Conservation (phyloP, 441 rosid genomes). For the Populus tomentosa region DNA sequence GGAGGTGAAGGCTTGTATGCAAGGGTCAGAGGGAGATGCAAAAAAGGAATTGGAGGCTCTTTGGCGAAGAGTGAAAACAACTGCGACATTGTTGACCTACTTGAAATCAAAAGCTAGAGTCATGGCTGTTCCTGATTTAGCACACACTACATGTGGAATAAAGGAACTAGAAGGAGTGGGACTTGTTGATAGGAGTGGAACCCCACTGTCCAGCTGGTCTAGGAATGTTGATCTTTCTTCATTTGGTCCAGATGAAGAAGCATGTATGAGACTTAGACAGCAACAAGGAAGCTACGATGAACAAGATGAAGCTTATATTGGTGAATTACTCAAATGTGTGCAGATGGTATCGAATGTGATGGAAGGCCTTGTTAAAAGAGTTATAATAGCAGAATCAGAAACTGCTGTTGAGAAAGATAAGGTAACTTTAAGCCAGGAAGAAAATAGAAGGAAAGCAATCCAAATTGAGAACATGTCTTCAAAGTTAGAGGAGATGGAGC, state of each 20-base stretch:
- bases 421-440: slow-evolving; percentile 59
- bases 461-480: slow-evolving; percentile 71
- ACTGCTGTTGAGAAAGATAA: slow-evolving; percentile 65
- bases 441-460: slow-evolving; percentile 52
- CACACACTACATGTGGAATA: slow-evolving; percentile 51
- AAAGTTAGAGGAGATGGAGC: slow-evolving; percentile 76
- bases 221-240: slow-evolving; percentile 47
- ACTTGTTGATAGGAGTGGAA: slow-evolving; percentile 48
- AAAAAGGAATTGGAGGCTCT: slow-evolving; percentile 63
- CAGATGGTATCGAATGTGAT: slow-evolving; percentile 61
- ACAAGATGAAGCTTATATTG: slow-evolving; percentile 48
- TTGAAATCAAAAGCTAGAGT: slow-evolving; percentile 70
- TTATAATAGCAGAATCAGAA: slow-evolving; percentile 72
- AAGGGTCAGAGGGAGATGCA: slow-evolving; percentile 59
- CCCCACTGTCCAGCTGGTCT: slow-evolving; percentile 46
- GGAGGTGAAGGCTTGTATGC: slow-evolving; percentile 56
- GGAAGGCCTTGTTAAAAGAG: slow-evolving; percentile 77
- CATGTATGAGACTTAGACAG: slow-evolving; percentile 39
- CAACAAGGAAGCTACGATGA: slow-evolving; percentile 39
- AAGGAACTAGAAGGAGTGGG: slow-evolving; percentile 51
- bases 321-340: slow-evolving; percentile 59
- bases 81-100: slow-evolving; percentile 53
- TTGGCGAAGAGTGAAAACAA: slow-evolving; percentile 55
- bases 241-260: slow-evolving; percentile 43
- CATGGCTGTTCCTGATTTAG: slow-evolving; percentile 59